These are phyloP conservation scores for Physaria fendleri DNA, from an alignment of 345 rosid species.

Conservation along the genomic window DNA sequence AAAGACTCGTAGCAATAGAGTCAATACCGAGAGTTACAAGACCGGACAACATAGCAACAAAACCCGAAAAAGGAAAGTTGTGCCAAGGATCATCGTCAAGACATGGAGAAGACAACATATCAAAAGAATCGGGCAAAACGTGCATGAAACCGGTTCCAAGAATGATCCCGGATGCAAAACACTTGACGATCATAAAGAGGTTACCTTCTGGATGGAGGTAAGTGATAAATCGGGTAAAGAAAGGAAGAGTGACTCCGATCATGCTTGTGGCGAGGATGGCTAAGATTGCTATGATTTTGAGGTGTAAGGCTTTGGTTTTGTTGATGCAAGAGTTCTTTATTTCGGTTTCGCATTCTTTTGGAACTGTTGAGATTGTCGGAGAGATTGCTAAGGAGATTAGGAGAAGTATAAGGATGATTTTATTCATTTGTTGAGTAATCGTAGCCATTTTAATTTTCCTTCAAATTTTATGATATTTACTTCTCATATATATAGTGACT, in stretches of 20 bases:
- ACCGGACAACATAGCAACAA: conserved; percentile 74
- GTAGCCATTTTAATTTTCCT: background rate
- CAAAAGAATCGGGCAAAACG: conserved; percentile 85
- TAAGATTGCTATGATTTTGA: conserved; percentile 53
- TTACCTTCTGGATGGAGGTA: conserved; percentile 46
- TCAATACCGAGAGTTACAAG: conserved; percentile 59
- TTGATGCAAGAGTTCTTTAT: conserved; percentile 32
- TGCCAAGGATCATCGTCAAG: conserved; percentile 68
- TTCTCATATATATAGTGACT: background rate
- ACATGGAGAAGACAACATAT: conserved; percentile 54
- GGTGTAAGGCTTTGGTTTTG: conserved; percentile 42
- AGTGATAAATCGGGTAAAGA: conserved; percentile 42
- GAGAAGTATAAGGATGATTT: conserved; percentile 12
- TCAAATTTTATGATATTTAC: background rate
- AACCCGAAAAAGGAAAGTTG: conserved; percentile 68
- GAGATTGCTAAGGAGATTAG: conserved; percentile 15
- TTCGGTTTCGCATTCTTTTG: conserved; percentile 28
- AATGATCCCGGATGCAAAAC: conserved; percentile 73
- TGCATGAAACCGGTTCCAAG: conserved; percentile 82
- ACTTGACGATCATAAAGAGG: conserved; percentile 50
- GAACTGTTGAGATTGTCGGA: conserved; percentile 23
- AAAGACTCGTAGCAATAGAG: conserved; percentile 50
- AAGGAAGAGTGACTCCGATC: conserved; percentile 55
- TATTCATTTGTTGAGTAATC: conserved; percentile 14
- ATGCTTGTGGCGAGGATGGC: conserved; percentile 52